These are phyloP conservation scores for Tricholoma matsutake DNA, from an alignment of 768 basidiomycete genomes.

Conservation along the genomic window DNA sequence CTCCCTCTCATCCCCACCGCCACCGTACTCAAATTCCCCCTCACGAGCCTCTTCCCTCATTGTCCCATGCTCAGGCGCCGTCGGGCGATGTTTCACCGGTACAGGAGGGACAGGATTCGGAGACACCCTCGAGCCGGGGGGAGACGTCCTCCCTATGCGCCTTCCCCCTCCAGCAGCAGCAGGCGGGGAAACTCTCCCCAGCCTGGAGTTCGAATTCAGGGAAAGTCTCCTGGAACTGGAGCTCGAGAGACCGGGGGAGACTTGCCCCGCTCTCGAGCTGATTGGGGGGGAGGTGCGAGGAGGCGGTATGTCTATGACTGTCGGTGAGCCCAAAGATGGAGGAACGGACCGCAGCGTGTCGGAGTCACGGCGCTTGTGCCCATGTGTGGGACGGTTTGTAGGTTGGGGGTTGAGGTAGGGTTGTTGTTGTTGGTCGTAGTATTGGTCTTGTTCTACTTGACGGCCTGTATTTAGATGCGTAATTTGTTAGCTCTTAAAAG, in stretches of 20 bases:
- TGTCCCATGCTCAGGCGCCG: constrained; percentile 48
- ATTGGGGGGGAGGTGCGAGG: constrained; percentile 13
- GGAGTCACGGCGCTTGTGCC: constrained; percentile 69
- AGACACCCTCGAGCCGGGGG: constrained; percentile 18
- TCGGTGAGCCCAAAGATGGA: constrained; percentile 47
- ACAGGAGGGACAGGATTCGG: constrained; percentile 18
- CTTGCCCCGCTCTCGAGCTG: constrained; percentile 11
- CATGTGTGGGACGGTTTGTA: constrained; percentile 25
- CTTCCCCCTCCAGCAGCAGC: neutral
- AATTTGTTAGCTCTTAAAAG: constrained; percentile 18
- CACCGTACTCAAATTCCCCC: constrained; percentile 28
- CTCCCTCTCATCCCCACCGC: constrained; percentile 32
- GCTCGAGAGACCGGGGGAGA: constrained; percentile 11
- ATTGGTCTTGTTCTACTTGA: constrained; percentile 16
- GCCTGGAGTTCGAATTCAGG: constrained; percentile 11
- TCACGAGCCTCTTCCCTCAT: constrained; percentile 34
- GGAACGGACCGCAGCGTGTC: constrained; percentile 64
- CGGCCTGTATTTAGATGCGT: constrained; percentile 4
- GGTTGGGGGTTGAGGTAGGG: constrained; percentile 38
- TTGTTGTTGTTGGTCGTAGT: constrained; percentile 23
- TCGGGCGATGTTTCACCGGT: constrained; percentile 55
- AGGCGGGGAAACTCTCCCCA: constrained; percentile 13
- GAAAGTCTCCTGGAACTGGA: constrained; percentile 13
- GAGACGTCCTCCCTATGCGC: constrained; percentile 32
- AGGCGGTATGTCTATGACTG: constrained; percentile 40